phyloP scores from a whole-genome alignment of 768 basidiomycete species.

The Lentinula detonsa region DNA sequence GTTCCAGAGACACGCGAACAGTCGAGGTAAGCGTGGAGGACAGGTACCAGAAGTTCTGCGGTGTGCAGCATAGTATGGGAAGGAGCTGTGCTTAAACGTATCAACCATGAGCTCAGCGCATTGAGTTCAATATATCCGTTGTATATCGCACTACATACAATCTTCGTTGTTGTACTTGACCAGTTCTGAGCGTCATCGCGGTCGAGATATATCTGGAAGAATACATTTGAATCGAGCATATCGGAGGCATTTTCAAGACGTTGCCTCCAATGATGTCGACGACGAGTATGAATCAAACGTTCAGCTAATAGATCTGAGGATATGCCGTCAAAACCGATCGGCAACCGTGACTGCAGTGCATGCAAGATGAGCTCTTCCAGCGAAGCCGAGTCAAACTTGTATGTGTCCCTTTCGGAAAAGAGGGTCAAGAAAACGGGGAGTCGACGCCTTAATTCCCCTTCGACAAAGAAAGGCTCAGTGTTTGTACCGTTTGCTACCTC shows the following conservation, averaged over 20 bases:
- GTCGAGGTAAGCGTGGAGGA: conserved; percentile 46
- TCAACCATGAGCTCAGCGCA: conserved; percentile 35
- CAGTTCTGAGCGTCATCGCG: conserved; percentile 26
- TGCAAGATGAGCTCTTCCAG: conserved; percentile 45
- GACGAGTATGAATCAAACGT: not conserved
- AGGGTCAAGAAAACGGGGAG: not conserved
- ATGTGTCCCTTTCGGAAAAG: not conserved
- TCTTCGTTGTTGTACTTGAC: conserved; percentile 36
- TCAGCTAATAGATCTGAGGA: not conserved
- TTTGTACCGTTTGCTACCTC: not conserved
- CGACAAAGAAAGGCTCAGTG: not conserved
- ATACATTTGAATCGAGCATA: conserved; percentile 13
- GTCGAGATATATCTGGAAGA: conserved; percentile 30
- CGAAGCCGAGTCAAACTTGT: conserved; percentile 24
- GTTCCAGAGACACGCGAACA: conserved; percentile 13
- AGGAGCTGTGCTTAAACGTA: conserved; percentile 15
- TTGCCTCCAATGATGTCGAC: not conserved
- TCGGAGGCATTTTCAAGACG: not conserved
- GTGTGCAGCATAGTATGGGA: not conserved
- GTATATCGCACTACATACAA: conserved; percentile 41
- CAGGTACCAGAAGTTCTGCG: conserved; percentile 22
- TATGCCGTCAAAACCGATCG: conserved; percentile 27
- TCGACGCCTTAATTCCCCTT: not conserved
- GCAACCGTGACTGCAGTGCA: conserved; percentile 32
- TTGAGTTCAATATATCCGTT: conserved; percentile 19